Base-by-base conservation (phyloP, 352 stramenopile genomes). In the Pythium biforme region DNA sequence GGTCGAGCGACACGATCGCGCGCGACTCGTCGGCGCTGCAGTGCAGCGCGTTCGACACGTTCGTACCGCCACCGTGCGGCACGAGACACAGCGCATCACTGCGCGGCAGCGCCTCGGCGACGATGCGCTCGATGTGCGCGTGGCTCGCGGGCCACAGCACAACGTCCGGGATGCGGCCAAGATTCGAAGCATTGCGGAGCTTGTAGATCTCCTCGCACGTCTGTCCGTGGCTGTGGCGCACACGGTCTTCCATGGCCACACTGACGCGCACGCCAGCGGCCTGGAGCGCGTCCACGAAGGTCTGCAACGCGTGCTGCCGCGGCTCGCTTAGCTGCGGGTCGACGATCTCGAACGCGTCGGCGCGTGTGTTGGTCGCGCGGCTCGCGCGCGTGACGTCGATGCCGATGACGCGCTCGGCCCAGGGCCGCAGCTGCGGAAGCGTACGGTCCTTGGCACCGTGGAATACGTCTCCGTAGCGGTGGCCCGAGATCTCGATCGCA, bases 61-160 rank as follows among this genome's bases (percentile, higher is more conserved):
- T 98, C 47, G 94, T 99, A 22, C 94, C 95, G 50, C 96, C 96
- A 56, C 96, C 96, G 79, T 96, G 97, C 0, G 96, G 96, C 61
- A 99, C 97, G 19, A 98, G 63, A 66, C 91, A 98, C 65, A 96
- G 85, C 48, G 73, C 67, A 34, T 88, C 67, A 6, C 62, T 72
- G 64, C 64, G 74, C 23, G 72, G n/a, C 26, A 72, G 78, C 3
- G 90, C 89, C 34, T 90, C 69, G 23, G 74, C 62, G 41, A 98
- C 81, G n/a, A 99, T 59, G 5, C 40, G 39, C 48, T 91, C 72
- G 19, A 98, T 81, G 68, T 98, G 83, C 12, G 77, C 69, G 64
- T 97, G 83, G 23, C 60, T 86, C 15, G 61, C 63, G 5, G 92
- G 89, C 88, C 90, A 98, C 48, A 98, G 79, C 31, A 99, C 92